A percentile compares a stretch with the other conserved stretches of the same genome.
phyloP scores from a whole-genome alignment of 1,284 basidiomycete genomes.

The Cryptococcus floricola region DNA sequence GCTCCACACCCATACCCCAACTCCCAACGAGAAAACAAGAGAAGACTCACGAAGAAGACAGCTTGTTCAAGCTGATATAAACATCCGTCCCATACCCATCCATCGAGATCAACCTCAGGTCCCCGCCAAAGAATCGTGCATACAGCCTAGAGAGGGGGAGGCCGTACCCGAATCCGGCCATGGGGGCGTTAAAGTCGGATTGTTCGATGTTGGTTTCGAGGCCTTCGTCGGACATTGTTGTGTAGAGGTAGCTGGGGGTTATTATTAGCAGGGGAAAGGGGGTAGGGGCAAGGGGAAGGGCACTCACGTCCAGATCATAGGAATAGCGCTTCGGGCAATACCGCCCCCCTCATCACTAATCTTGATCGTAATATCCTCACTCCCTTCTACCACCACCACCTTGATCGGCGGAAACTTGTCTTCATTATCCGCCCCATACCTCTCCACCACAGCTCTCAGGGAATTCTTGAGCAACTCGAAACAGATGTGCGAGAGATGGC shows the following conservation, averaged over 20 bases:
- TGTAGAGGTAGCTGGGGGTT: conserved; percentile 63
- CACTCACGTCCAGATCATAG: conserved; percentile 94
- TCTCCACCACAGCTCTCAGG: conserved; percentile 91
- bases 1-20: not conserved
- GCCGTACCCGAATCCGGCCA: conserved; percentile 82
- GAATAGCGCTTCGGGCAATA: conserved; percentile 89
- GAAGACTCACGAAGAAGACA: conserved; percentile 32
- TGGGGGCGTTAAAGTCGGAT: conserved; percentile 94
- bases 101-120: conserved; percentile 93
- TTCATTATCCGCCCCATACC: conserved; percentile 74
- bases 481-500: conserved; percentile 74
- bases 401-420: conserved; percentile 88
- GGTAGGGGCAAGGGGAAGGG: conserved; percentile 17
- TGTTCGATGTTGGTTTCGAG: conserved; percentile 83
- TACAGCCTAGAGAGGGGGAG: conserved; percentile 55
- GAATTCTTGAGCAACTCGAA: conserved; percentile 99
- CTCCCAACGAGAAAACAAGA: not conserved
- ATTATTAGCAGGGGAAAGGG: not conserved
- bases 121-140: conserved; percentile 94
- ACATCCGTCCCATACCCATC: conserved; percentile 82
- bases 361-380: conserved; percentile 96
- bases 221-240: conserved; percentile 87
- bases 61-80: conserved; percentile 45
- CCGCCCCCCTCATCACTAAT: conserved; percentile 95
- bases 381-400: conserved; percentile 92